Evolutionary conservation across 2,329 filamentous ascomycete species (phyloP).

Genomic region (Cadophora malorum): DNA sequence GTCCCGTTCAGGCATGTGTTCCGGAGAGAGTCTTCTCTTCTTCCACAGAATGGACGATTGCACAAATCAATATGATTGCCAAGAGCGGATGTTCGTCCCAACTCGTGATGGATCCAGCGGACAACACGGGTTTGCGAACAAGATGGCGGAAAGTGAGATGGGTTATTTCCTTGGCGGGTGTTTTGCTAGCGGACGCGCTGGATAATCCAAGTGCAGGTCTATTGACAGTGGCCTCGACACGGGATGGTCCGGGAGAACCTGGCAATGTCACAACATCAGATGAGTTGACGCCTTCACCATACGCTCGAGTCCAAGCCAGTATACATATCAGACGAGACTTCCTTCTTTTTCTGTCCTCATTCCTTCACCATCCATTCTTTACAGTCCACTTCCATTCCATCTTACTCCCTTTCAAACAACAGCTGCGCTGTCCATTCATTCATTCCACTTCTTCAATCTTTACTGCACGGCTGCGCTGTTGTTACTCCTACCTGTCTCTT

Average conservation of each 20-base stretch:
- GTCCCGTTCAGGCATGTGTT: not conserved
- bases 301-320: not conserved
- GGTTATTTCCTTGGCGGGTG: not conserved
- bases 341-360: not conserved
- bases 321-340: not conserved
- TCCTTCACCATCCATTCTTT: not conserved
- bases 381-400: slow-evolving; percentile 2
- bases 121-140: not conserved
- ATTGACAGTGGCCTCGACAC: not conserved
- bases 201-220: not conserved
- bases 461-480: slow-evolving; percentile 25
- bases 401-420: slow-evolving; percentile 1
- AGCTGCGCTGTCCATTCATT: slow-evolving; percentile 6
- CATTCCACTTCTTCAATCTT: slow-evolving; percentile 6
- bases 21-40: not conserved
- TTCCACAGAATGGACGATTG: not conserved
- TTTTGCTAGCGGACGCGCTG: not conserved
- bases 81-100: not conserved
- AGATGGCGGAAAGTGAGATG: not conserved
- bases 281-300: not conserved
- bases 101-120: not conserved
- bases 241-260: not conserved
- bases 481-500: slow-evolving; percentile 11
- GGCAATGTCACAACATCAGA: not conserved
- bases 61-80: not conserved